Evolutionary conservation across 352 stramenopile genomes (phyloP), one percentile per base, ranked within the genome.

Genomic region (Pythium periplocum): DNA sequence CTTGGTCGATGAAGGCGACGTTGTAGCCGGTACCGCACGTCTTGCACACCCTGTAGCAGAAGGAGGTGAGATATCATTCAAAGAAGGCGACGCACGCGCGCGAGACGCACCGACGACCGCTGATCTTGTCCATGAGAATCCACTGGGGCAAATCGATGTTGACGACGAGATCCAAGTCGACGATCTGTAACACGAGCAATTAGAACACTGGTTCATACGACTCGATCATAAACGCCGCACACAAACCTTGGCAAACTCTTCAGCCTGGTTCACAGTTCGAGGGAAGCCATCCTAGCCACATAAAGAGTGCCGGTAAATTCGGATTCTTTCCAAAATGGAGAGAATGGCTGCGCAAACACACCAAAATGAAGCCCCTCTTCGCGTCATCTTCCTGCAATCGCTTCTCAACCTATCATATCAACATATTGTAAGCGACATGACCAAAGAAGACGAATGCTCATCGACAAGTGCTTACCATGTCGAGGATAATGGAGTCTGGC

Each of bases 121-220:
- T 92, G 58, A 96, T 90, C 64, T 97, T 97, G 51, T 95, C 87
- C 4, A 77, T 62, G 33, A 97, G 71, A 41, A 96, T 94, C 79
- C 86, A 92, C 59, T 95, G 69, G 1, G 84, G 83, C 51, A 96
- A 52, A 48, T 92, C 81, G 47, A 96, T 92, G 68, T 96, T 96
- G 41, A 96, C 72, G 41, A 96, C 85, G 32, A 90, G 62, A 57
- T 95, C 85, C 26, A 96, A 67, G 34, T 78, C 63, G 5, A 69
- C 68, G 36, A 93, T 71, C 62, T 77, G 36, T 32, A 35, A 32
- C 31, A 40, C 6, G 31, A 47, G 40, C 42, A 6, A 54, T 12
- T 38, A 57, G 51, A 1, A 57, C 4, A n/a, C 30, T 11, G n/a
- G 26, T 45, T 6, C 43, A 7, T 48, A 26, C 17, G 17, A 26